Evolutionary conservation across 2,329 filamentous ascomycete species (phyloP), one percentile per base, ranked within the genome.

Genomic region (Pseudogymnoascus sp.): DNA sequence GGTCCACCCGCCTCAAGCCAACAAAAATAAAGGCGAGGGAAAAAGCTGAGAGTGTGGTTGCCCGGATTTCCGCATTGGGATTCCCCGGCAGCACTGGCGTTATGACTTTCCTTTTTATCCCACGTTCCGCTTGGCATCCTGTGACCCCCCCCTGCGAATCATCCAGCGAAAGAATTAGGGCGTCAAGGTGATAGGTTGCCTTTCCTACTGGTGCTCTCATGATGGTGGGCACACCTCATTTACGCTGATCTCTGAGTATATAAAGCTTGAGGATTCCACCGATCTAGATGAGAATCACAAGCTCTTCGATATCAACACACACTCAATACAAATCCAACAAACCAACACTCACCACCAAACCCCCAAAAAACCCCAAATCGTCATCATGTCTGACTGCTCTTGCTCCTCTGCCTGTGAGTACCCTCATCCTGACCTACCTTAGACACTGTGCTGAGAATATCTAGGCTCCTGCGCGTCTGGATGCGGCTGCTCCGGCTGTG

Each of bases 21-120:
- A 33, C 50, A 56, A 56, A 56, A 26, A 14, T 33, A 26, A 56
- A 56, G n/a, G 7, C 6, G 24, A 31, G 50, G 33, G 50, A 26
- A 26, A 53, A 13, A 21, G 29, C 50, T 56, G 29, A 56, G 19
- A 13, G 50, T 56, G 29, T 56, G 50, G 50, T 14, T 56, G 50
- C 16, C 16, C 50, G 50, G 50, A 56, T 56, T 56, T 33, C 50
- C 50, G 6, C 11, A 19, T 56, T 56, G 29, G 50, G 50, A 56
- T 4, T 5, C 11, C 10, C 50, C 50, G 50, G 11, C 50, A 56
- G n/a, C 29, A 56, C 29, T 35, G 10, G 50, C 50, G 50, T 56
- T 56, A 56, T 35, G 50, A 33, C 50, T 35, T 56, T 56, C 50
- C 50, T 56, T 56, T 56, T 56, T 56, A 56, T 56, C 50, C 50